Evolutionary conservation across 2,329 filamentous ascomycete genomes (phyloP), one percentile per base, ranked within the genome.

Genomic region (Monascus ruber): DNA sequence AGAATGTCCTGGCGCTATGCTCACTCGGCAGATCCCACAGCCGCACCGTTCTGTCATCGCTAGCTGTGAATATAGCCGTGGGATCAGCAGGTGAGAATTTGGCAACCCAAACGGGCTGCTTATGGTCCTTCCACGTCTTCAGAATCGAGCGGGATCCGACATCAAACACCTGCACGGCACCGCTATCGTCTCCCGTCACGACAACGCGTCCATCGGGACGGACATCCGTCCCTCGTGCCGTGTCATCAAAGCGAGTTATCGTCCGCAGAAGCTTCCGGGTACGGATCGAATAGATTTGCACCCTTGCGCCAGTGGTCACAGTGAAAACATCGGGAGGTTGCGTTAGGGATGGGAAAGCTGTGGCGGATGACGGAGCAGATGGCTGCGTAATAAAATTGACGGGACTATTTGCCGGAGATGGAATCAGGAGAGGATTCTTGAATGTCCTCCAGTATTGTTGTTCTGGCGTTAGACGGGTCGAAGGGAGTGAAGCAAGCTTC

Each of bases 381-480:
- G 74, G 83, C 59, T 81, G 82, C 36, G 85, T 88, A 60, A 98
- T 94, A 62, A 93, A 81, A 28, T 87, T 94, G 54, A 98, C 78
- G 34, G 86, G 83, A 60, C 84, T 87, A 58, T 85, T 85, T 47
- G 91, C 86, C 47, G 88, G 87, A 46, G 89, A 94, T 34, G 91
- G 85, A 45, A 96, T 80, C 45, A 89, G 79, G 42, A 94, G 78
- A 49, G 88, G 85, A 51, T 88, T 91, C 66, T 85, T 87, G 71
- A 98, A 98, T 8, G 83, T 82, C 58, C 83, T 83, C 93, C 93
- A 98, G 72, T 96, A 96, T 49, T 81, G 77, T 67, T 96, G 88
- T 69, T 98, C 91, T 27, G 88, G 81, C 5, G 89, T 94, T 35
- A 89, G 68, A 36, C 55, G 56, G 39, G 85, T 82, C 32, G 83